Evolutionary conservation across 139 green algal species (phyloP).

Genomic region (Gonium pectorale): DNA sequence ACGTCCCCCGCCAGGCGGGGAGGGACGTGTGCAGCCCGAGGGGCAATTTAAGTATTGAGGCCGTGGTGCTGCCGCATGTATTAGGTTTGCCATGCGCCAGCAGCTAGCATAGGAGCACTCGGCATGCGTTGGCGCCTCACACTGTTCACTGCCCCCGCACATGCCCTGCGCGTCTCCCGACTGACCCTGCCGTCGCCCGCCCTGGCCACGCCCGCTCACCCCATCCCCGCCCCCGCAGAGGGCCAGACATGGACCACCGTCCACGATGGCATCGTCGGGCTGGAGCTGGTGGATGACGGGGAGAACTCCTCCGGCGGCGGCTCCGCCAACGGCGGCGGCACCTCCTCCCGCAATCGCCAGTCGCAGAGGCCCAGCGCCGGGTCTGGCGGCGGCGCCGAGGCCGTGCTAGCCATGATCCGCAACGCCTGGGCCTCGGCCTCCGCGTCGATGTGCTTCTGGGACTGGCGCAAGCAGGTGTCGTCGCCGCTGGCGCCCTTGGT

Average conservation of each 20-base stretch:
- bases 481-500: neutral
- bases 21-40: too few species aligned
- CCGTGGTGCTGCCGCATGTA: too few species aligned
- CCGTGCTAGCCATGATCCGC: neutral
- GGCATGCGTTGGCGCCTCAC: neutral
- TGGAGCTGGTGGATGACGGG: neutral
- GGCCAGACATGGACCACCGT: slow-evolving; percentile 14
- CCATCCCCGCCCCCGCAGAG: neutral
- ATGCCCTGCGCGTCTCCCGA: neutral
- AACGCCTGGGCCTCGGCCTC: too few species aligned
- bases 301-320: too few species aligned
- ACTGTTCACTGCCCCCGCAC: neutral
- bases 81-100: too few species aligned
- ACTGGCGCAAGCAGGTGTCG: slow-evolving; percentile 5
- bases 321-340: neutral
- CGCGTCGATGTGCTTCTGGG: neutral
- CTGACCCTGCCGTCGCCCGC: neutral
- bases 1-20: too few species aligned
- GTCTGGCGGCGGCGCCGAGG: neutral
- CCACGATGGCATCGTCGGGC: slow-evolving; percentile 9
- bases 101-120: neutral
- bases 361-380: neutral
- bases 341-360: neutral
- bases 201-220: too few species aligned
- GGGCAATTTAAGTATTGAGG: too few species aligned